Evolutionary conservation across 2,329 filamentous ascomycete species (phyloP).

Genomic region (Plenodomus tracheiphilus): DNA sequence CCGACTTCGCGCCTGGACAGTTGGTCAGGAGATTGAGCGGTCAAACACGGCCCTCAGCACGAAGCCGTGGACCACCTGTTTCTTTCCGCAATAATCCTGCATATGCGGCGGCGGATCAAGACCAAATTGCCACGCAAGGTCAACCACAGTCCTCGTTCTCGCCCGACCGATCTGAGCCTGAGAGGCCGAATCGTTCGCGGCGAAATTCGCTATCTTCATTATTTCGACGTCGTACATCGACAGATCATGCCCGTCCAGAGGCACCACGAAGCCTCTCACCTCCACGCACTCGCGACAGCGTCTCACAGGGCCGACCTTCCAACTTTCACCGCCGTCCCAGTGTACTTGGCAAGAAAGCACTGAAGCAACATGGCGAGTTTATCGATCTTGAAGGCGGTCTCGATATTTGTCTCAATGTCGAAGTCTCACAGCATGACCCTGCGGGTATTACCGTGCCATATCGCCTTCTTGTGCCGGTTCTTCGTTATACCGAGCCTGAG

Average conservation of each 20-base stretch:
- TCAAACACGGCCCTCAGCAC: conserved; percentile 27
- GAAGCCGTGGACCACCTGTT: conserved; percentile 40
- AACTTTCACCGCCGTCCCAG: conserved; percentile 52
- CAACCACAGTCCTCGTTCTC: conserved; percentile 42
- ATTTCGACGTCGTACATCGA: conserved; percentile 40
- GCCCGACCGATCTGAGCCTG: conserved; percentile 34
- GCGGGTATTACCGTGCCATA: conserved; percentile 88
- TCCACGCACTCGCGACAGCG: conserved; percentile 14
- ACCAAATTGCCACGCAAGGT: conserved; percentile 22
- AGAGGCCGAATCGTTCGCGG: conserved; percentile 33
- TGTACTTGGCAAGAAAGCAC: conserved; percentile 46
- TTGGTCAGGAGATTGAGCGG: conserved; percentile 48
- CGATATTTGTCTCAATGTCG: conserved; percentile 86
- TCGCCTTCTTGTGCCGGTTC: conserved; percentile 77
- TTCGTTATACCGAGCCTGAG: conserved; percentile 53
- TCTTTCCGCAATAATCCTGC: conserved; percentile 45
- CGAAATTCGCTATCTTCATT: conserved; percentile 40
- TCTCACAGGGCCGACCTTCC: conserved; percentile 38
- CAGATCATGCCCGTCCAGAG: conserved; percentile 29
- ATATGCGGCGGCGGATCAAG: conserved; percentile 36
- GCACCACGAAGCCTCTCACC: conserved; percentile 31
- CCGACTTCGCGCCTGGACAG: conserved; percentile 45
- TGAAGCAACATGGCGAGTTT: conserved; percentile 36
- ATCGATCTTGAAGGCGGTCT: conserved; percentile 82
- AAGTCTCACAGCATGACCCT: conserved; percentile 83